These are phyloP conservation scores for Vitis rotundifolia DNA, from an alignment of 164 flowering plant genomes.

Conservation along the genomic window DNA sequence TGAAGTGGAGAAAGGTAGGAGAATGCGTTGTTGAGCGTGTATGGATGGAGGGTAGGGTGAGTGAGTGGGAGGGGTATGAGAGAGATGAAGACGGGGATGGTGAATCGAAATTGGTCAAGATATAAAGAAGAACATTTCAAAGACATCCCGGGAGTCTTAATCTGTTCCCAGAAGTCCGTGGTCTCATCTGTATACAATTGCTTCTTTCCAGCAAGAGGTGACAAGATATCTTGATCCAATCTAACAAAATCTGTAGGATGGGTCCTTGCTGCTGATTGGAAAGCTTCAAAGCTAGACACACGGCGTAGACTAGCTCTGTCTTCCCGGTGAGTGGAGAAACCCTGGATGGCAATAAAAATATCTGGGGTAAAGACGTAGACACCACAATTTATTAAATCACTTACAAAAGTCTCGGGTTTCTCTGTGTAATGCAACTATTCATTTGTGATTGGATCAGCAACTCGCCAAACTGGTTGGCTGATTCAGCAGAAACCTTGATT, in stretches of 20 bases:
- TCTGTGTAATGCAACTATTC: slow-evolving; percentile 93
- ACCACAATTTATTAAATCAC: slow-evolving; percentile 35
- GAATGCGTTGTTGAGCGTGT: neutral
- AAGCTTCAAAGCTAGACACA: slow-evolving; percentile 24
- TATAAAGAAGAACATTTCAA: slow-evolving; percentile 85
- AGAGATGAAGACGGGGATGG: slow-evolving; percentile 74
- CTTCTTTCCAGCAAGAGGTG: slow-evolving; percentile 98
- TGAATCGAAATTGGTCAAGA: slow-evolving; percentile 67
- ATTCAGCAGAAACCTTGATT: slow-evolving; percentile 92
- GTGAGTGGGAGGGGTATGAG: slow-evolving; percentile 40
- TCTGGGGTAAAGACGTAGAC: slow-evolving; percentile 32
- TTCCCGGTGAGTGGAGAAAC: slow-evolving; percentile 21
- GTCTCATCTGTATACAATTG: slow-evolving; percentile 88
- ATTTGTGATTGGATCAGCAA: slow-evolving; percentile 82
- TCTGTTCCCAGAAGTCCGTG: slow-evolving; percentile 96
- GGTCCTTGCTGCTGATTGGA: slow-evolving; percentile 23
- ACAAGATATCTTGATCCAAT: slow-evolving; percentile 93
- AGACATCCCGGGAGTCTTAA: slow-evolving; percentile 98
- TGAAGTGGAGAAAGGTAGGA: neutral
- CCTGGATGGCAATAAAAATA: slow-evolving; percentile 27
- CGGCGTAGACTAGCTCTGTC: slow-evolving; percentile 26
- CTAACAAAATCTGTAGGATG: slow-evolving; percentile 85
- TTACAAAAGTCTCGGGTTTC: slow-evolving; percentile 98
- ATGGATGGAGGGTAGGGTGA: slow-evolving; percentile 8
- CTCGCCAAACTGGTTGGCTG: slow-evolving; percentile 92